Conservation (phyloP, 2,329 filamentous ascomycete species). For the Hymenoscyphus scutula region DNA sequence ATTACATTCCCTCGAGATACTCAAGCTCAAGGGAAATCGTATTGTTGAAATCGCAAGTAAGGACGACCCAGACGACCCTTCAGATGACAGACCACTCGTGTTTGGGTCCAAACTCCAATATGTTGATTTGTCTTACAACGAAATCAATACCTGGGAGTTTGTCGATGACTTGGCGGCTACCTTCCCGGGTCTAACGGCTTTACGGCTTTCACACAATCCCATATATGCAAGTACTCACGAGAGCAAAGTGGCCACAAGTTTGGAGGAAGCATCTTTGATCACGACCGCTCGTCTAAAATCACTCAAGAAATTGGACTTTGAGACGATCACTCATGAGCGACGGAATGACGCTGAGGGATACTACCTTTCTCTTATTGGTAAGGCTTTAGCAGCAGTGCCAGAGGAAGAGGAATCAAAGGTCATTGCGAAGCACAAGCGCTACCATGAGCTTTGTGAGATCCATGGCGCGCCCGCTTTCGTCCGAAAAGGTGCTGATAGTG, state of each 20-base stretch:
- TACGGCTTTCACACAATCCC: slow-evolving; percentile 84
- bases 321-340: slow-evolving; percentile 67
- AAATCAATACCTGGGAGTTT: slow-evolving; percentile 67
- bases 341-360: slow-evolving; percentile 88
- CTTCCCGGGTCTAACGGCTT: slow-evolving; percentile 70
- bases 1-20: slow-evolving; percentile 52
- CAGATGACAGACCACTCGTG: slow-evolving; percentile 1
- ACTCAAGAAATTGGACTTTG: slow-evolving; percentile 72
- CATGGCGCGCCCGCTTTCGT: slow-evolving; percentile 70
- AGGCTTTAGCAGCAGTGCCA: slow-evolving; percentile 64
- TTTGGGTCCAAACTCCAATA: slow-evolving; percentile 42
- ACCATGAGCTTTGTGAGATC: slow-evolving; percentile 67
- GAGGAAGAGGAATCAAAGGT: slow-evolving; percentile 54
- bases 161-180: slow-evolving; percentile 64
- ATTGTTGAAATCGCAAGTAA: slow-evolving; percentile 58
- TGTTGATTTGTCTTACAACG: slow-evolving; percentile 73
- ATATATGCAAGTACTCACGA: slow-evolving; percentile 56
- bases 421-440: slow-evolving; percentile 66
- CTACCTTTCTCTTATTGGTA: slow-evolving; percentile 81
- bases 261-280: slow-evolving; percentile 87
- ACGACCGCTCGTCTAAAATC: slow-evolving; percentile 71
- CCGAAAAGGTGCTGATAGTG: slow-evolving; percentile 44
- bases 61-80: background rate
- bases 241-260: slow-evolving; percentile 44
- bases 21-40: slow-evolving; percentile 75